Evolutionary conservation across 441 rosid genomes (phyloP).

Genomic region (Capsella rubella): DNA sequence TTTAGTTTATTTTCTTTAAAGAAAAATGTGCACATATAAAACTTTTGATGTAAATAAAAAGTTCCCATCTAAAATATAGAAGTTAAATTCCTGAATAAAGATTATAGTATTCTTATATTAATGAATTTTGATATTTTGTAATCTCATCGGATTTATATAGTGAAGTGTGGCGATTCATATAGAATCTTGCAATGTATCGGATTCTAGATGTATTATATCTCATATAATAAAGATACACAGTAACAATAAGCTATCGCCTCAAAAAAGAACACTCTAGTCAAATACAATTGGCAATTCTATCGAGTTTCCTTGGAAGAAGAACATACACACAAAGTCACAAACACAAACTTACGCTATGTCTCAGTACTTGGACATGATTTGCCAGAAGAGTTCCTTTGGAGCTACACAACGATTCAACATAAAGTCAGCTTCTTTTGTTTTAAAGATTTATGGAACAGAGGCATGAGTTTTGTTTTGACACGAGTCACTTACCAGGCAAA

Average conservation of each 20-base stretch:
- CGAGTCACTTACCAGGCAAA: slow-evolving; percentile 68
- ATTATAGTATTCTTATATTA: too few species aligned
- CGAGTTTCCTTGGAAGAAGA: slow-evolving; percentile 24
- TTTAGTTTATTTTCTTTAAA: too few species aligned
- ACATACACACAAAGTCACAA: slow-evolving; percentile 7
- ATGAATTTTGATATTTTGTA: too few species aligned
- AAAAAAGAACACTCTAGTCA: slow-evolving; percentile 2
- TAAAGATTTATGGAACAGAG: neutral
- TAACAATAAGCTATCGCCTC: neutral
- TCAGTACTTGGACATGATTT: slow-evolving; percentile 69
- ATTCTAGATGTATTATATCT: too few species aligned
- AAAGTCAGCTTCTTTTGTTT: slow-evolving; percentile 5
- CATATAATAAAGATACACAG: neutral
- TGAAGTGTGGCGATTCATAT: too few species aligned
- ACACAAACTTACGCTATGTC: slow-evolving; percentile 22
- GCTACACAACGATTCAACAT: slow-evolving; percentile 55
- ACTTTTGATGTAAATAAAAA: too few species aligned
- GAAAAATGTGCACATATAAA: too few species aligned
- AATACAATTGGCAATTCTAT: slow-evolving; percentile 20
- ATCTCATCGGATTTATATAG: too few species aligned
- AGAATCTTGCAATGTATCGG: too few species aligned
- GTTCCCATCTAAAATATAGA: too few species aligned
- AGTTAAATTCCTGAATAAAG: too few species aligned
- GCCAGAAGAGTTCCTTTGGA: slow-evolving; percentile 76
- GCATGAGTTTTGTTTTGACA: slow-evolving; percentile 10